A percentile compares a stretch with the other conserved stretches of the same genome.
Evolutionary conservation across 805 yeast species (phyloP).

Genomic region (Ogataea paradorogensis): DNA sequence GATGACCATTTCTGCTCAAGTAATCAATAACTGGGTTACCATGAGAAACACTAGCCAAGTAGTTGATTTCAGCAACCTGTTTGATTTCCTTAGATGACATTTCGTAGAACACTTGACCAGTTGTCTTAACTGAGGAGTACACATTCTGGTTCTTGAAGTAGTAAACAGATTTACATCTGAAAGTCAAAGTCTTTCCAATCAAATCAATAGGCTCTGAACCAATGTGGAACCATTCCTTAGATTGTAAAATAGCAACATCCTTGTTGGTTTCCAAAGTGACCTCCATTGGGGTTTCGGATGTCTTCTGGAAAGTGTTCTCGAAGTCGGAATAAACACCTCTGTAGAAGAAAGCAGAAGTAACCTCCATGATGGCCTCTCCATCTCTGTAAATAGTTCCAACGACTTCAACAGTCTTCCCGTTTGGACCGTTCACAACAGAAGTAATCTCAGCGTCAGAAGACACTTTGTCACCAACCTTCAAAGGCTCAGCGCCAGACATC

Average conservation of each 20-base stretch:
- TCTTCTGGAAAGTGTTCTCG: conserved; percentile 88
- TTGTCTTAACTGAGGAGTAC: conserved; percentile 75
- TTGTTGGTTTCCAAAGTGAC: conserved; percentile 67
- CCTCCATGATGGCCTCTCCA: conserved; percentile 83
- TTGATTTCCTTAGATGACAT: conserved; percentile 87
- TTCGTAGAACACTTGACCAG: conserved; percentile 83
- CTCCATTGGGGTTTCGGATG: conserved; percentile 83
- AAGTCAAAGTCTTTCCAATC: conserved; percentile 75
- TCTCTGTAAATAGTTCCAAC: conserved; percentile 82
- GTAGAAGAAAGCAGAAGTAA: conserved; percentile 92
- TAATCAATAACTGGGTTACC: conserved; percentile 98
- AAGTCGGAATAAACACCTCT: conserved; percentile 88
- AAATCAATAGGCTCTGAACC: conserved; percentile 66
- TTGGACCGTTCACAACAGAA: conserved; percentile 85
- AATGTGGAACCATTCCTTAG: conserved; percentile 97
- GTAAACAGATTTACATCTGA: conserved; percentile 83
- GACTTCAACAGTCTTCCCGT: conserved; percentile 95
- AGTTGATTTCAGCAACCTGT: conserved; percentile 78
- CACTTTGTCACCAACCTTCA: conserved; percentile 84
- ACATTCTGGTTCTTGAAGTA: conserved; percentile 74
- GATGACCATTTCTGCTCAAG: conserved; percentile 84
- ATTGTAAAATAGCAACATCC: conserved; percentile 88
- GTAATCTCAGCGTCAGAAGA: conserved; percentile 78
- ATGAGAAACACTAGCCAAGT: conserved; percentile 87
- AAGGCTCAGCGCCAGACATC: conserved; percentile 87